Conservation (phyloP, 129 eudicot genomes). For the Gnaphalium uliginosum region DNA sequence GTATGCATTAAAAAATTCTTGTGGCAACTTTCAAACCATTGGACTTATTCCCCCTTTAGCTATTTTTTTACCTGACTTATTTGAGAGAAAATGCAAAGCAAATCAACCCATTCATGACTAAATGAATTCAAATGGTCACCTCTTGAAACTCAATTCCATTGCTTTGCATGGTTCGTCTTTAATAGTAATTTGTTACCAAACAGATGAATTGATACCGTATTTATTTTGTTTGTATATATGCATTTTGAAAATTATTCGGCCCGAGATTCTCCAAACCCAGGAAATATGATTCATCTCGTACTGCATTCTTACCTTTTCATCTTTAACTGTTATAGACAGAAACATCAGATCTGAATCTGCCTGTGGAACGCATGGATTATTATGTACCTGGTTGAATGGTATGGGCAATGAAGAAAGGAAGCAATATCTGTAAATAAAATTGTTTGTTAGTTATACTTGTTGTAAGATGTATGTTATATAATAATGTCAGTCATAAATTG, state of each 20-base stretch:
- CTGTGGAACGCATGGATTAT: constrained; percentile 97
- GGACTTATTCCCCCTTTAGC: neutral
- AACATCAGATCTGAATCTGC: constrained; percentile 81
- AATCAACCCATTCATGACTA: neutral
- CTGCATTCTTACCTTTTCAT: neutral
- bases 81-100: neutral
- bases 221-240: neutral
- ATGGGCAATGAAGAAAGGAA: neutral
- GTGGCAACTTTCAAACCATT: neutral
- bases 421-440: constrained; percentile 31
- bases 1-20: neutral
- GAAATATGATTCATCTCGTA: no score
- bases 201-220: neutral
- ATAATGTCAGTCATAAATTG: neutral
- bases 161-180: neutral
- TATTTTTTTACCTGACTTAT: neutral
- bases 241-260: neutral
- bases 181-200: neutral
- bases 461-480: constrained; percentile 22
- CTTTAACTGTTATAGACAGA: constrained; percentile 54
- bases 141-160: neutral
- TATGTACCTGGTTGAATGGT: constrained; percentile 74
- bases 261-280: neutral
- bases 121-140: neutral
- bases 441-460: constrained; percentile 16